Evolutionary conservation across 2,329 filamentous ascomycete genomes (phyloP), one percentile per base, ranked within the genome.

Genomic region (Chaetoscypha palmicola): DNA sequence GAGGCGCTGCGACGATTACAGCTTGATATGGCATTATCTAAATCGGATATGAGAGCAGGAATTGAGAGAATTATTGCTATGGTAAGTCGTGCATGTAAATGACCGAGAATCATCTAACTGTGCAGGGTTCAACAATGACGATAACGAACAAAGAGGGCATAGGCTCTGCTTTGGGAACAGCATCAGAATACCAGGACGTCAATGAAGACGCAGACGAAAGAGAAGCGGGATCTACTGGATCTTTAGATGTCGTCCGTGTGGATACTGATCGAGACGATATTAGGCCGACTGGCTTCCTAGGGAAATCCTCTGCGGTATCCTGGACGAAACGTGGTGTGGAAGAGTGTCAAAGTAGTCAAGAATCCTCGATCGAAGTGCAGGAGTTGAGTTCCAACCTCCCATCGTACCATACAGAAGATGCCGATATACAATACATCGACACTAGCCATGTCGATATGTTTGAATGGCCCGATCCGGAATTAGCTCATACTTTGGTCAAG

Each of bases 171-270:
- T n/a, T n/a, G n/a, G n/a, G n/a, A n/a, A n/a, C n/a, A n/a, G n/a
- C n/a, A n/a, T n/a, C 20, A 22, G 38, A 40, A 31, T 23, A 28
- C 16, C 20, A 45, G 17, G 17, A 17, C 12, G 40, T 36, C 9
- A 48, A 47, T 4, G 48, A 49, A 9, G 35, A 47, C n/a, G 42
- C 49, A 2, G 45, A 45, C 10, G 49, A 50, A 34, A 46, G 42
- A 12, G 52, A 58, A n/a, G 38, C 51, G 4, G 56, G 53, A n/a
- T 58, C 56, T 2, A 58, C 50, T n/a, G 51, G 51, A 3, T 55
- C 56, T 16, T 12, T 55, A 2, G 56, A 58, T 43, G 48, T 43
- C n/a, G 45, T 51, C 21, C 44, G 53, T 38, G 32, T 52, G 3
- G 54, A 58, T 36, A 46, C 43, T 3, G 54, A 58, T 41, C 49